Evolutionary conservation across 768 basidiomycete species (phyloP).

Genomic region (Holtermannia corniformis): DNA sequence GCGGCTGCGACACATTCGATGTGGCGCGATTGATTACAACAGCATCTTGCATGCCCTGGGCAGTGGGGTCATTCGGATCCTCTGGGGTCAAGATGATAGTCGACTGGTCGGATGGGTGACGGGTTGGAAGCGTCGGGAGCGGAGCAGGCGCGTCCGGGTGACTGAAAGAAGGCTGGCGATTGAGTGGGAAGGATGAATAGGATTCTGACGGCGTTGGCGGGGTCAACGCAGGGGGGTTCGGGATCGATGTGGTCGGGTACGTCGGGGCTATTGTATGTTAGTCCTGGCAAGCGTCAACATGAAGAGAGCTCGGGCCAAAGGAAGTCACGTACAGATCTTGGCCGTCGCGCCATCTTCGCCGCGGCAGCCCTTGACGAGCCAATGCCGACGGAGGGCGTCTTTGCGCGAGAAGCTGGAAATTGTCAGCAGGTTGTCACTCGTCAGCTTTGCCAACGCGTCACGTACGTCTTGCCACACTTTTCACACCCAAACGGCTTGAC

Average conservation of each 20-base stretch:
- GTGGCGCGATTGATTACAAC: too few relatives aligned
- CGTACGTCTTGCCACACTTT: constrained; percentile 41
- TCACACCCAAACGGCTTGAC: constrained; percentile 42
- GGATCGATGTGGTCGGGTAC: too few relatives aligned
- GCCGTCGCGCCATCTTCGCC: constrained; percentile 35
- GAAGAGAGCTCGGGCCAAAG: neutral
- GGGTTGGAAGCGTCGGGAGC: constrained; percentile 14
- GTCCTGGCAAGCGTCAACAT: neutral
- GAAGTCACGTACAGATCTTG: constrained; percentile 21
- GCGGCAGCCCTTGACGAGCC: constrained; percentile 42
- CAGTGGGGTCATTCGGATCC: constrained; percentile 12
- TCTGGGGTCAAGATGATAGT: constrained; percentile 29
- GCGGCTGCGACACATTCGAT: too few relatives aligned
- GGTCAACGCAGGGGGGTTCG: constrained; percentile 22
- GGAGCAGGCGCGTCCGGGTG: constrained; percentile 23
- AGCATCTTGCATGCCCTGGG: too few relatives aligned
- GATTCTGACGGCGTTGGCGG: constrained; percentile 15
- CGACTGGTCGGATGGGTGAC: constrained; percentile 17
- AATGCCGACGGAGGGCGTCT: constrained; percentile 41
- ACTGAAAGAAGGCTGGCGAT: constrained; percentile 11
- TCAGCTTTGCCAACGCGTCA: neutral
- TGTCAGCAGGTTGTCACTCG: neutral
- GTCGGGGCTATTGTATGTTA: constrained; percentile 15
- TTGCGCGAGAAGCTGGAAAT: constrained; percentile 38
- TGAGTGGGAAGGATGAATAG: neutral